A percentile compares a stretch with the other conserved stretches of the same genome.
phyloP scores from a whole-genome alignment of 2,329 filamentous ascomycete genomes.

The Trichoderma guizhouense region DNA sequence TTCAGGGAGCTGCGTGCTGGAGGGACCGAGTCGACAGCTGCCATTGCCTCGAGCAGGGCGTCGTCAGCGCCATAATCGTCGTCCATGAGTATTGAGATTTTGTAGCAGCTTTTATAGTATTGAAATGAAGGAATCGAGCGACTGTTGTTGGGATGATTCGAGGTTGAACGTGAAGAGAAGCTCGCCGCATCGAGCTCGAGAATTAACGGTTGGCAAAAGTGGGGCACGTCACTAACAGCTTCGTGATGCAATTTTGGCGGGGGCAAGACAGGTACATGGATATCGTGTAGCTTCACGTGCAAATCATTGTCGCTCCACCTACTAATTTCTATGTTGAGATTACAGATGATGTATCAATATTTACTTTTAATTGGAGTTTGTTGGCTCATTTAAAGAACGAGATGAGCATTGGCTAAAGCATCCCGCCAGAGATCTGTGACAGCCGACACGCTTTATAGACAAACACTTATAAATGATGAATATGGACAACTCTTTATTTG shows the following conservation, averaged over 20 bases:
- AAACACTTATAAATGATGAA: neutral
- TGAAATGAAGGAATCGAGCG: neutral
- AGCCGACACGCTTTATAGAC: neutral
- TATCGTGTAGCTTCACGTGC: neutral
- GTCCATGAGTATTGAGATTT: conserved; percentile 34
- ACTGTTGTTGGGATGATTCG: neutral
- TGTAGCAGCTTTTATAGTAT: neutral
- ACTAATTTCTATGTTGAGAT: neutral
- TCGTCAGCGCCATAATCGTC: conserved; percentile 58
- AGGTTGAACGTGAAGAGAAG: neutral
- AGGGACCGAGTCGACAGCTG: conserved; percentile 41
- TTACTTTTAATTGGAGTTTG: neutral
- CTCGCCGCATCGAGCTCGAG: neutral
- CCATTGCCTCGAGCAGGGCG: conserved; percentile 54
- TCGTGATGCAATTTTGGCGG: neutral
- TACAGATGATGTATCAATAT: neutral
- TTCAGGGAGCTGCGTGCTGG: conserved; percentile 40
- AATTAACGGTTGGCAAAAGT: neutral
- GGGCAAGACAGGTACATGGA: neutral
- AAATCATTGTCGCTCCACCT: neutral
- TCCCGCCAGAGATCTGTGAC: neutral
- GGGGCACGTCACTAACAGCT: neutral
- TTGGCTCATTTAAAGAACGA: neutral
- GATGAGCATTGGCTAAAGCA: neutral
- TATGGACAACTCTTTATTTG: neutral